phyloP scores from a whole-genome alignment of 345 rosid genomes.

The Hibiscus mutabilis region DNA sequence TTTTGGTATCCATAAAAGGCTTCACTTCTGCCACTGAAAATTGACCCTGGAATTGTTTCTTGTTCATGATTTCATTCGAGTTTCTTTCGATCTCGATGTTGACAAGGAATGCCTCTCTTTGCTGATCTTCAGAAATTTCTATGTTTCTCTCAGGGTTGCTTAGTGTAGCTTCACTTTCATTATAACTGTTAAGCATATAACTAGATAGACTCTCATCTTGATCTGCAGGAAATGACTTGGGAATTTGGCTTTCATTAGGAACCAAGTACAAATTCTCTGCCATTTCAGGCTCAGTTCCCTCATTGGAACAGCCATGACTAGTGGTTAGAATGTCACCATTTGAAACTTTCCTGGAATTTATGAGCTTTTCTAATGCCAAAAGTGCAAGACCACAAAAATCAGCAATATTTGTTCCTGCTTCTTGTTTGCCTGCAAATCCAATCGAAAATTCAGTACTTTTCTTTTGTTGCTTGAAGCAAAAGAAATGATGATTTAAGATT shows the following conservation, averaged over 20 bases:
- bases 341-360: background rate
- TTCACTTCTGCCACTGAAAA: background rate
- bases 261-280: background rate
- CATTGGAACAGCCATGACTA: background rate
- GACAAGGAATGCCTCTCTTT: background rate
- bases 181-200: background rate
- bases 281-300: background rate
- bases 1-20: background rate
- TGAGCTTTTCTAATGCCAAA: background rate
- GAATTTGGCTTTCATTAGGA: background rate
- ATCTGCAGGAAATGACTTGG: background rate
- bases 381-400: constrained; percentile 10
- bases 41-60: background rate
- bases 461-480: background rate
- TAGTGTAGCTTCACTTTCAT: background rate
- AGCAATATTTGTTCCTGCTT: constrained; percentile 3
- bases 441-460: background rate
- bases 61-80: background rate
- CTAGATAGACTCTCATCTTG: background rate
- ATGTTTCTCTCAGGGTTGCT: background rate
- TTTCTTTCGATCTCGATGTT: background rate
- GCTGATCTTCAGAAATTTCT: background rate
- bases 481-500: background rate
- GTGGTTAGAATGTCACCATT: background rate
- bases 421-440: constrained; percentile 3